These are phyloP conservation scores for Nicotiana tomentosiformis DNA, from an alignment of 257 asterid species.

Conservation along the genomic window DNA sequence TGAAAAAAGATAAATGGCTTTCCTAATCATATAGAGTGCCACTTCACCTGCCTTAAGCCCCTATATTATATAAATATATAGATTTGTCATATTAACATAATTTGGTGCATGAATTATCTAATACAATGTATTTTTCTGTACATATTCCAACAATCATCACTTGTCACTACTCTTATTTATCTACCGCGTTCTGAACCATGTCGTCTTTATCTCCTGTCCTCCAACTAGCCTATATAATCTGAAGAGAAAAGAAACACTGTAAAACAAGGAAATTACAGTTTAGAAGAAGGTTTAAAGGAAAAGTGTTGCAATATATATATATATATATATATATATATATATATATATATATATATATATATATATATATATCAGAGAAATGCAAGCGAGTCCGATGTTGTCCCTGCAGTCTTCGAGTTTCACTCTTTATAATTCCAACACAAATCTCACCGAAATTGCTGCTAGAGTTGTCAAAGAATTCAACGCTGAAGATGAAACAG, in stretches of 20 bases:
- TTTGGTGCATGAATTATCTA: background rate
- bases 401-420: conserved; percentile 16
- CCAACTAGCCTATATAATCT: background rate
- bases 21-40: no score
- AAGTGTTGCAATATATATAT: background rate
- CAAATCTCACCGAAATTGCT: conserved; percentile 24
- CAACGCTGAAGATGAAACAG: background rate
- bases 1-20: no score
- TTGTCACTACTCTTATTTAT: no score
- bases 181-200: no score
- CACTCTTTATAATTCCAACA: conserved; percentile 14
- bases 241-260: background rate
- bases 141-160: background rate
- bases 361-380: background rate
- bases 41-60: no score
- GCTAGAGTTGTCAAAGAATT: conserved; percentile 30
- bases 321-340: no score
- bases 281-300: background rate
- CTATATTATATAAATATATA: no score
- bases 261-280: no score
- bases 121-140: background rate
- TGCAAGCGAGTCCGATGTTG: conserved; percentile 11
- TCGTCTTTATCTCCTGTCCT: background rate
- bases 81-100: no score
- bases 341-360: background rate